These are phyloP conservation scores for Aspergillus fijiensis DNA, from an alignment of 2,329 filamentous ascomycete species.

Conservation along the genomic window DNA sequence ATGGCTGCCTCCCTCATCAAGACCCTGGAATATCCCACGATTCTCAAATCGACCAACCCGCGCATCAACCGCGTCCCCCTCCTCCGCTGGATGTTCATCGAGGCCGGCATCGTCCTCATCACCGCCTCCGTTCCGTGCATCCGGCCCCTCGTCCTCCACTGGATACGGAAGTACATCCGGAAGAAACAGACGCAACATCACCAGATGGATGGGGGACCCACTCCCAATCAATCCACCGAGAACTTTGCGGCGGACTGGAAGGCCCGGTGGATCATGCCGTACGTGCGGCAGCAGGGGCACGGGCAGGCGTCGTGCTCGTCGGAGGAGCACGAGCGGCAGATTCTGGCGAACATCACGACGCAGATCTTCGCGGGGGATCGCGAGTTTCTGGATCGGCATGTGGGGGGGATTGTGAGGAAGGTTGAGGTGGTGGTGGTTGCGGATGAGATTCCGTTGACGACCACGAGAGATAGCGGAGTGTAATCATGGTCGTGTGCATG, in stretches of 20 bases:
- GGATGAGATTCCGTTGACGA: constrained; percentile 6
- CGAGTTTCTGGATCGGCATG: constrained; percentile 1
- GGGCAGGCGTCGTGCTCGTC: background rate
- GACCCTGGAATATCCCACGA: constrained; percentile 8
- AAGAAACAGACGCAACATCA: background rate
- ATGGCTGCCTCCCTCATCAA: constrained; percentile 10
- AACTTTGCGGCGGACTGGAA: background rate
- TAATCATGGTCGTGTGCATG: too few species aligned
- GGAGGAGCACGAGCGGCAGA: background rate
- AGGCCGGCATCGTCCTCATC: constrained; percentile 4
- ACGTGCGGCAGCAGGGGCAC: background rate
- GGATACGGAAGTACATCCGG: background rate
- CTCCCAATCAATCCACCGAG: background rate
- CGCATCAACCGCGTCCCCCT: constrained; percentile 8
- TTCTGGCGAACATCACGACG: constrained; percentile 3
- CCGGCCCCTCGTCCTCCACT: background rate
- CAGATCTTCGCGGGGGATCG: constrained; percentile 5
- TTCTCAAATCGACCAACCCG: background rate
- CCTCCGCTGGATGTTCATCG: constrained; percentile 8
- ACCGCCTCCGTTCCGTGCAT: background rate
- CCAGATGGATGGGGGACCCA: background rate
- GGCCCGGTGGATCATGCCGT: constrained; percentile 1
- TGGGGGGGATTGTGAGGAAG: background rate
- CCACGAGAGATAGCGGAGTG: background rate
- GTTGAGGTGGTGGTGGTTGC: background rate